These are phyloP conservation scores for Tetrahymena malaccensis DNA, from an alignment of 73 alveolate species.

Conservation along the genomic window DNA sequence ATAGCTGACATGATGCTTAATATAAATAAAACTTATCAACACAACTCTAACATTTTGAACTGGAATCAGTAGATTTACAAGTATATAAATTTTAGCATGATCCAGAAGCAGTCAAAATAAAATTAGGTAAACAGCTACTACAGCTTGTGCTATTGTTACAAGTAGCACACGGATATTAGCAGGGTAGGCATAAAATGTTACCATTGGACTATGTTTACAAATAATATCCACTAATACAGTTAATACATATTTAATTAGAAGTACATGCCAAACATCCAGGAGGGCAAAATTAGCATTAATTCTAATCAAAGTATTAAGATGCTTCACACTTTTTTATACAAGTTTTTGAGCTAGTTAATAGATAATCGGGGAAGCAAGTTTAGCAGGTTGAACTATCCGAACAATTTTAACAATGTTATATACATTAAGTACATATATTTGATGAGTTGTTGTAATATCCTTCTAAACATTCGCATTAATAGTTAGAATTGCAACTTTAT, in stretches of 20 bases:
- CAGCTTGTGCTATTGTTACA: background rate
- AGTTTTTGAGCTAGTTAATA: background rate
- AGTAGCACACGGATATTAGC: background rate
- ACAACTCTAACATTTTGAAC: background rate
- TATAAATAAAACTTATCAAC: background rate
- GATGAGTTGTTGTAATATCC: background rate
- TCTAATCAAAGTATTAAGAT: background rate
- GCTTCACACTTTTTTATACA: background rate
- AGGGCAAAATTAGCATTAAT: background rate
- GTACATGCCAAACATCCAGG: background rate
- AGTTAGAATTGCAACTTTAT: too few relatives aligned
- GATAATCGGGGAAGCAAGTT: background rate
- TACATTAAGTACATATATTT: background rate
- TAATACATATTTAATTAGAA: background rate
- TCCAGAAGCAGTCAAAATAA: background rate
- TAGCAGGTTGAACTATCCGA: background rate
- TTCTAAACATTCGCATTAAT: background rate
- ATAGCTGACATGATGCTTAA: background rate
- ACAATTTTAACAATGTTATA: background rate
- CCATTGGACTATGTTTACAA: background rate
- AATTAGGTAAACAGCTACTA: background rate
- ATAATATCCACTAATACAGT: background rate
- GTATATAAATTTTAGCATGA: background rate
- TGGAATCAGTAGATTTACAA: background rate
- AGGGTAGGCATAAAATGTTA: background rate